These are phyloP conservation scores for Stenocarpella maydis DNA, from an alignment of 2,329 filamentous ascomycete species.

Conservation along the genomic window DNA sequence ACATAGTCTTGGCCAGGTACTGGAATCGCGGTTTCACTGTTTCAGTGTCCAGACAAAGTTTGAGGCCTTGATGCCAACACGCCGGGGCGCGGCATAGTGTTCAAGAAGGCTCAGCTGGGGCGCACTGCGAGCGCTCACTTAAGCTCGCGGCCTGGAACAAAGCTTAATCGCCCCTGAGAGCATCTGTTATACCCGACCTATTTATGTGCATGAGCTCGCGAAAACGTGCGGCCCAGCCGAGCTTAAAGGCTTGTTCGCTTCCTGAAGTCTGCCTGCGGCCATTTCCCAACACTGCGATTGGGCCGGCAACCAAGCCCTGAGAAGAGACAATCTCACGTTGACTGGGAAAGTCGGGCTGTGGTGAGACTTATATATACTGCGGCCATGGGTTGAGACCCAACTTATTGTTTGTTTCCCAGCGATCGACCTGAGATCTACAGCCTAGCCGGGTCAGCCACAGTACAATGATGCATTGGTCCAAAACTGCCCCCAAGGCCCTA, in stretches of 20 bases:
- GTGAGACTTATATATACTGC: background rate
- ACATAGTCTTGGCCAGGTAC: background rate
- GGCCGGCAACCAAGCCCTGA: background rate
- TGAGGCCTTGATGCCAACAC: background rate
- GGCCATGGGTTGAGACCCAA: background rate
- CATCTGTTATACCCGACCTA: background rate
- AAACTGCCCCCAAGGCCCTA: background rate
- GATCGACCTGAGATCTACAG: slow-evolving; percentile 21
- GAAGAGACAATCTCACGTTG: background rate
- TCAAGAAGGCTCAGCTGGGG: background rate
- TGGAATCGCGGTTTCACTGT: background rate
- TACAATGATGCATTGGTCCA: background rate
- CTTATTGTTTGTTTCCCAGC: background rate
- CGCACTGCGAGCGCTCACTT: background rate
- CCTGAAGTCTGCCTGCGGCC: background rate
- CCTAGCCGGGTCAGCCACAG: background rate
- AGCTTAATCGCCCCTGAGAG: background rate
- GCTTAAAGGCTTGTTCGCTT: background rate
- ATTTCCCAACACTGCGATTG: slow-evolving; percentile 13
- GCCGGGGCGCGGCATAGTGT: background rate
- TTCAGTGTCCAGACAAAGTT: background rate
- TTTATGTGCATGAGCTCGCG: background rate
- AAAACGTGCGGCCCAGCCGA: slow-evolving; percentile 14
- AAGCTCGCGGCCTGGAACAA: slow-evolving; percentile 9
- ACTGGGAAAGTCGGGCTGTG: too few species aligned